Evolutionary conservation across 345 rosid genomes (phyloP).

Genomic region (Aquilaria sinensis): DNA sequence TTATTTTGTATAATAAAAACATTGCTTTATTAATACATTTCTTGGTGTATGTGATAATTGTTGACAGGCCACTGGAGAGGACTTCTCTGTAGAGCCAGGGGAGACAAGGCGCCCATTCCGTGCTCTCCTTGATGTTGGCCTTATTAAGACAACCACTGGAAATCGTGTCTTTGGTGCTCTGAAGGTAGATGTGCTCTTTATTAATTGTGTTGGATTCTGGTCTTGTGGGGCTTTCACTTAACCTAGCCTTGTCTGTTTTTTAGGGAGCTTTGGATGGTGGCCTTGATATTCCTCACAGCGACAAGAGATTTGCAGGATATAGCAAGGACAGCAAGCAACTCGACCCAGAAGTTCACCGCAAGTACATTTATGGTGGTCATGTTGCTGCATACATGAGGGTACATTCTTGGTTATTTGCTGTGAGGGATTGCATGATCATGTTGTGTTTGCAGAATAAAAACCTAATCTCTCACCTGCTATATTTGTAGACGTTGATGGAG

Average conservation of each 20-base stretch:
- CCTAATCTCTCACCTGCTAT: neutral
- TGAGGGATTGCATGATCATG: neutral
- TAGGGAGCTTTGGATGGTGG: slow-evolving; percentile 80
- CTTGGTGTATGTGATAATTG: neutral
- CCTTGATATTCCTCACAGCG: slow-evolving; percentile 73
- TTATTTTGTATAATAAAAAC: neutral
- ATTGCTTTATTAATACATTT: neutral
- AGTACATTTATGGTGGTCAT: slow-evolving; percentile 68
- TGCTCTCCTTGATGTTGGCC: slow-evolving; percentile 80
- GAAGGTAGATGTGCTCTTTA: slow-evolving; percentile 31
- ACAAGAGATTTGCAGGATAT: slow-evolving; percentile 72
- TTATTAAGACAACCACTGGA: slow-evolving; percentile 66
- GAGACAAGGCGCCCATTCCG: slow-evolving; percentile 71
- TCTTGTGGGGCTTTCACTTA: neutral
- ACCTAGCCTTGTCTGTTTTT: neutral
- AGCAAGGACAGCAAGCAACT: slow-evolving; percentile 55
- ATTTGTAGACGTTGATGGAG: slow-evolving; percentile 32
- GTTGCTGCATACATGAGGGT: slow-evolving; percentile 69
- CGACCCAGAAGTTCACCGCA: slow-evolving; percentile 59
- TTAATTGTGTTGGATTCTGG: neutral
- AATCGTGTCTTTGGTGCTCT: slow-evolving; percentile 77
- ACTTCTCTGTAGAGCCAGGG: slow-evolving; percentile 62
- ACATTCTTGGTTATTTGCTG: neutral
- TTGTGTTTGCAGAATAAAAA: too few relatives aligned
- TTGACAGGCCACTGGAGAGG: slow-evolving; percentile 65